phyloP scores from a whole-genome alignment of 371 early-diverging fungal genomes.

The Blyttiomyces sp. region DNA sequence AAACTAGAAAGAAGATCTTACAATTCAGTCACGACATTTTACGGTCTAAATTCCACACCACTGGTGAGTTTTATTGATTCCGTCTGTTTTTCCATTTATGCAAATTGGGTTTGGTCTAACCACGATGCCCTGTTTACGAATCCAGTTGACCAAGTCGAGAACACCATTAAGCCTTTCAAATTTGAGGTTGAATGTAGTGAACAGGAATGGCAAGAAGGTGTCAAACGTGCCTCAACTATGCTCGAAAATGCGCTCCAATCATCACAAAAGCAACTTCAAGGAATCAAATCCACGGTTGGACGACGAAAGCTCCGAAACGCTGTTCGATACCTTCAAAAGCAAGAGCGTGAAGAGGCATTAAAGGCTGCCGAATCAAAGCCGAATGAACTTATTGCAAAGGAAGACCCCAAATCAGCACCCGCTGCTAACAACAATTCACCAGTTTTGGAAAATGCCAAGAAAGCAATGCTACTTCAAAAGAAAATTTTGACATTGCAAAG shows the following conservation, averaged over 20 bases:
- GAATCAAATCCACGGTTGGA: constrained; percentile 74
- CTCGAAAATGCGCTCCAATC: constrained; percentile 75
- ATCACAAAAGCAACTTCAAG: constrained; percentile 65
- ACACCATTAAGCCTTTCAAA: constrained; percentile 97
- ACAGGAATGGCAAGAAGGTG: constrained; percentile 89
- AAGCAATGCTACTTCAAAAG: constrained; percentile 72
- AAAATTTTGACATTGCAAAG: constrained; percentile 72
- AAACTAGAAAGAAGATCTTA: constrained; percentile 74
- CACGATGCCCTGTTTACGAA: constrained; percentile 32
- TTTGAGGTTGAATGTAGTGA: constrained; percentile 91
- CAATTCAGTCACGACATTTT: constrained; percentile 80
- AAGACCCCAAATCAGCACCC: neutral
- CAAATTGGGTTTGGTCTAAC: neutral
- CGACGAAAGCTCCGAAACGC: constrained; percentile 80
- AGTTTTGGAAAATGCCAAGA: constrained; percentile 74
- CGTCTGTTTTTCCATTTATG: neutral
- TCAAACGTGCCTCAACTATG: constrained; percentile 66
- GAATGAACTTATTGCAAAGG: neutral
- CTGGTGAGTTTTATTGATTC: constrained; percentile 12
- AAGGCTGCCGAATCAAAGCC: constrained; percentile 1
- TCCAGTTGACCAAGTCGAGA: constrained; percentile 93
- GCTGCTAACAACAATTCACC: constrained; percentile 35
- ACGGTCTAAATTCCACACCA: constrained; percentile 73
- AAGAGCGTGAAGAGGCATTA: constrained; percentile 19
- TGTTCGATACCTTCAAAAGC: constrained; percentile 50